Evolutionary conservation across 257 asterid species (phyloP).

Genomic region (Solanum tarijense): DNA sequence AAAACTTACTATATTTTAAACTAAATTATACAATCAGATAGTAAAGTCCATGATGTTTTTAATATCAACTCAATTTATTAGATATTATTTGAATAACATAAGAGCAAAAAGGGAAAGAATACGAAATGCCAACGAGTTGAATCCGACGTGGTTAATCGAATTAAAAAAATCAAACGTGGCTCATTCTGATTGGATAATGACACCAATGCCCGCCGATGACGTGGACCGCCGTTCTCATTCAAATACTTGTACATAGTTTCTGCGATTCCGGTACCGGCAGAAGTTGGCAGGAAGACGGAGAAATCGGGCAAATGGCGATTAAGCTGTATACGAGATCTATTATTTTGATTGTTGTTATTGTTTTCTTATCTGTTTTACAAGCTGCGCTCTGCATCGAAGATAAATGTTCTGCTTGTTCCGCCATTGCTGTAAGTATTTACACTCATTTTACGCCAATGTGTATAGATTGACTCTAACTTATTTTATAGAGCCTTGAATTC

Average conservation of each 20-base stretch:
- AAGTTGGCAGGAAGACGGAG: not conserved
- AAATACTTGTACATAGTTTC: not conserved
- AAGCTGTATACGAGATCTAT: not conserved
- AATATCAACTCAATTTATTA: too few relatives aligned
- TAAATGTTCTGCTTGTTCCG: constrained; percentile 85
- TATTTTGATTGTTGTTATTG: not conserved
- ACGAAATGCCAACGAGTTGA: not conserved
- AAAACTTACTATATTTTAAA: too few relatives aligned
- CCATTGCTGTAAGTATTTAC: constrained; percentile 67
- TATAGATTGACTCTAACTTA: not conserved
- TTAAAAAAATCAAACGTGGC: not conserved
- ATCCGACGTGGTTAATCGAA: not conserved
- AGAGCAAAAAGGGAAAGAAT: not conserved
- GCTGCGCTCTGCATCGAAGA: constrained; percentile 48
- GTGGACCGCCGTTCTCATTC: not conserved
- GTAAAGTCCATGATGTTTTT: not conserved
- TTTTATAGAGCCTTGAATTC: not conserved
- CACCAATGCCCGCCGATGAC: not conserved
- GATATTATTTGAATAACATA: not conserved
- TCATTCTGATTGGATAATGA: not conserved
- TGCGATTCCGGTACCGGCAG: not conserved
- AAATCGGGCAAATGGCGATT: constrained; percentile 5
- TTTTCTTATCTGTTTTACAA: constrained; percentile 7
- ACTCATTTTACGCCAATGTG: not conserved
- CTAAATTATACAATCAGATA: too few relatives aligned